Evolutionary conservation across 75 land plant species (phyloP), one percentile per base, ranked within the genome.

Genomic region (Cryptomeria japonica): DNA sequence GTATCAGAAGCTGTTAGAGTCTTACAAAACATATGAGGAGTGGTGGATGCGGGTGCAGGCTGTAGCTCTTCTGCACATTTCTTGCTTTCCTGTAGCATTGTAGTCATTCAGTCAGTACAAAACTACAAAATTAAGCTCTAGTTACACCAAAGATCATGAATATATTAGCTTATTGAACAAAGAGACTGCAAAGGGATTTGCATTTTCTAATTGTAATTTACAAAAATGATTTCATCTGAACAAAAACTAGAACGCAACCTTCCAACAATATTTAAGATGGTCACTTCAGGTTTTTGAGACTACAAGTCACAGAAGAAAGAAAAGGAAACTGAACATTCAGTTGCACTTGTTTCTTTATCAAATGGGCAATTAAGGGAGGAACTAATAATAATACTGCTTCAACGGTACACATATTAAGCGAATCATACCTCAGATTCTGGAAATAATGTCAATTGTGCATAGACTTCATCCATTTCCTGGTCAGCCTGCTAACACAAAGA

Each of bases 1-100:
- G 98, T 96, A 87, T 96, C 97, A 38, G 97, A 96, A 83, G 95
- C 95, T 32, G 97, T 96, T 64, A 96, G 92, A 28, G 95, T 94
- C 89, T 96, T 96, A 84, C 96, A 96, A 92, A 96, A 96, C 96
- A 95, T 95, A 79, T 95, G 95, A 38, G 96, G 92, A 25, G 89
- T 93, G 18, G 70, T 36, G 4, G 87, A 88, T 53, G 39, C 10
- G 36, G 58, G 86, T 85, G 56, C 41, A 22, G 86, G 0, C 10
- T 16, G 64, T 85, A 32, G 86, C 41, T 53, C 86, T 64, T 85
- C 86, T 10, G 22, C 14, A 37, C 86, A 55, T 55, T 85, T 56
- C 86, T 85, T 53, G 51, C 68, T 85, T 8, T 85, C 49, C 86
- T 85, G 86, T 9, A 82, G 84, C n/a, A 82, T 38, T n/a, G 46